Evolutionary conservation across 805 yeast genomes (phyloP), one percentile per base, ranked within the genome.

Genomic region (Monosporozyma siamensis): DNA sequence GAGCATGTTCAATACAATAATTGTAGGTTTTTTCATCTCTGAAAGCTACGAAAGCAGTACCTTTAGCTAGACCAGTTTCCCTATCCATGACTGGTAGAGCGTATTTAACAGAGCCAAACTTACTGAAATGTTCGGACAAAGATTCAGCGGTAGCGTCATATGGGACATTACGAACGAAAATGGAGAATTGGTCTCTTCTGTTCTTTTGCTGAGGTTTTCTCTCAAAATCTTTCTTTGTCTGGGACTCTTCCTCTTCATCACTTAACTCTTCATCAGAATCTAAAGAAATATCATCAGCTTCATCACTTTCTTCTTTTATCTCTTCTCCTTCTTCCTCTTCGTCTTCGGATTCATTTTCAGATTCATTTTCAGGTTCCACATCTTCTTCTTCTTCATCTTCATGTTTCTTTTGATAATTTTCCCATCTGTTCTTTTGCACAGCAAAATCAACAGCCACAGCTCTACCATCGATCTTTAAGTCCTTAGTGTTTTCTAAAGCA

Each of bases 31-130:
- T 78, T 42, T 75, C 76, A 18, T 72, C 67, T 40, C 61, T 63
- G 59, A 92, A 92, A 0, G 95, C 95, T 34, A 92, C 95, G 59
- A 92, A 92, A 0, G 96, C 98, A 1, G 96, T 82, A 48, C 98
- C 98, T 59, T 74, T 84, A 10, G 97, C 90, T 46, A 85, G 67
- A 5, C 94, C 95, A 2, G 95, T 80, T 43, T 71, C 82, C 56
- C 71, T 83, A 56, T 92, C 98, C 48, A 82, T 70, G 11, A 92
- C 98, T 0, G 97, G 96, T 36, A 92, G 71, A 1, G 98, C 98
- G 59, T 88, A 92, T 53, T 82, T 81, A 18, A 92, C 87, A 6
- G 83, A 74, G 10, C 98, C 98, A 59, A 92, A 88, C 51, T 77
- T 74, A 22, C 56, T 50, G 55, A 92, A 92, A 60, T 90, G 97